Evolutionary conservation across 805 yeast species (phyloP).

Genomic region (Suhomyces pyralidae): DNA sequence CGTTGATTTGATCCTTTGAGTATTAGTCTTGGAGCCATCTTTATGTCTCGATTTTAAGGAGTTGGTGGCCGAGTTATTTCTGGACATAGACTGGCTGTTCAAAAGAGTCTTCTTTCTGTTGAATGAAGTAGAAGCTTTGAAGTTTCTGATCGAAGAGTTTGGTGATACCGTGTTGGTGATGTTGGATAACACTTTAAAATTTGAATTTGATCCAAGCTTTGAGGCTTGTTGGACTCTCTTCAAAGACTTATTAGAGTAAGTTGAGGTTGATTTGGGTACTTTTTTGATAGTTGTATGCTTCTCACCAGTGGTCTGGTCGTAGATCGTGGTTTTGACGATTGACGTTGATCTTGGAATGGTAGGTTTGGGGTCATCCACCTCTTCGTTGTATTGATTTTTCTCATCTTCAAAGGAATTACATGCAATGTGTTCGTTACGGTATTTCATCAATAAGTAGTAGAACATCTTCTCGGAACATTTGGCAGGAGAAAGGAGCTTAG

Average conservation of each 20-base stretch:
- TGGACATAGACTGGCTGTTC: conserved; percentile 17
- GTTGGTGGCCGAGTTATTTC: not conserved
- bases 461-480: conserved; percentile 78
- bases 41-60: not conserved
- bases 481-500: conserved; percentile 50
- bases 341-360: conserved; percentile 40
- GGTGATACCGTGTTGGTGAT: conserved; percentile 29
- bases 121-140: conserved; percentile 40
- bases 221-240: conserved; percentile 8
- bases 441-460: conserved; percentile 69
- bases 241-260: conserved; percentile 19
- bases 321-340: conserved; percentile 40
- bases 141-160: conserved; percentile 18
- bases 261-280: conserved; percentile 21
- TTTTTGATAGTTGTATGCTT: conserved; percentile 18
- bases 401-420: conserved; percentile 7
- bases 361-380: conserved; percentile 22
- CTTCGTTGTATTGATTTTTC: conserved; percentile 19
- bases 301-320: conserved; percentile 26
- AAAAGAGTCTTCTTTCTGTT: conserved; percentile 32
- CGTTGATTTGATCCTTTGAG: not conserved
- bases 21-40: conserved; percentile 2
- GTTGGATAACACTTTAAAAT: conserved; percentile 27
- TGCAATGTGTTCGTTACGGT: conserved; percentile 61
- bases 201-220: not conserved